phyloP scores from a whole-genome alignment of 73 alveolate genomes.

The Tetrahymena malaccensis region DNA sequence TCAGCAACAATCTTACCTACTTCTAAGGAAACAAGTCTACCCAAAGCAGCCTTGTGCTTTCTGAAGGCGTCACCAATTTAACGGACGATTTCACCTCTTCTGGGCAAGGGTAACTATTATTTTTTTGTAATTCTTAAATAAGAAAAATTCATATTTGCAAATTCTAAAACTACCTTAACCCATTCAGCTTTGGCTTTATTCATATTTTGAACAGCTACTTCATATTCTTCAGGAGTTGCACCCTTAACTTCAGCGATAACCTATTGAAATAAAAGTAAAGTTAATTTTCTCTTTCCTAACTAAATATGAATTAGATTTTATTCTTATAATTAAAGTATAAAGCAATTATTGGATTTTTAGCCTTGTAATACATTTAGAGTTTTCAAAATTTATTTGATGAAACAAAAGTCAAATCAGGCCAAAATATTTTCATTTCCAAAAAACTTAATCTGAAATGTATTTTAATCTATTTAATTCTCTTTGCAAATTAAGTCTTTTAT shows the following conservation, averaged over 20 bases:
- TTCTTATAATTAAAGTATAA: too few species aligned
- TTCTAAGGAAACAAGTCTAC: constrained; percentile 69
- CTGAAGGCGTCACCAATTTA: constrained; percentile 85
- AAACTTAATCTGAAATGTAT: too few species aligned
- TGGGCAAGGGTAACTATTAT: constrained; percentile 76
- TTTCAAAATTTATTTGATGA: too few species aligned
- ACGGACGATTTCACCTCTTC: constrained; percentile 86
- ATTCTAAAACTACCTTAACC: constrained; percentile 18
- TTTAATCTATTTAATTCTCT: too few species aligned
- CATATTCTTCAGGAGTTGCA: constrained; percentile 63
- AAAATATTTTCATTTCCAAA: too few species aligned
- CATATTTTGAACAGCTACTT: constrained; percentile 47
- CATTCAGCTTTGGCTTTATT: constrained; percentile 36
- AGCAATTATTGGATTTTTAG: too few species aligned
- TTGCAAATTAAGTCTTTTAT: too few species aligned
- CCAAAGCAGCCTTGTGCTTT: constrained; percentile 70
- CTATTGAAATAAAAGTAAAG: background rate
- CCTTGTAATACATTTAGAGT: too few species aligned
- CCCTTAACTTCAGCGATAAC: constrained; percentile 47
- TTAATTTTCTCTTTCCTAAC: too few species aligned
- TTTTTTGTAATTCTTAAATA: background rate
- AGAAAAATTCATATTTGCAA: background rate
- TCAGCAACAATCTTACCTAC: constrained; percentile 87
- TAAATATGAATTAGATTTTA: too few species aligned
- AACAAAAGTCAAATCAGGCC: too few species aligned